phyloP scores from a whole-genome alignment of 495 filamentous ascomycete species.

The Lentithecium fluviatile region DNA sequence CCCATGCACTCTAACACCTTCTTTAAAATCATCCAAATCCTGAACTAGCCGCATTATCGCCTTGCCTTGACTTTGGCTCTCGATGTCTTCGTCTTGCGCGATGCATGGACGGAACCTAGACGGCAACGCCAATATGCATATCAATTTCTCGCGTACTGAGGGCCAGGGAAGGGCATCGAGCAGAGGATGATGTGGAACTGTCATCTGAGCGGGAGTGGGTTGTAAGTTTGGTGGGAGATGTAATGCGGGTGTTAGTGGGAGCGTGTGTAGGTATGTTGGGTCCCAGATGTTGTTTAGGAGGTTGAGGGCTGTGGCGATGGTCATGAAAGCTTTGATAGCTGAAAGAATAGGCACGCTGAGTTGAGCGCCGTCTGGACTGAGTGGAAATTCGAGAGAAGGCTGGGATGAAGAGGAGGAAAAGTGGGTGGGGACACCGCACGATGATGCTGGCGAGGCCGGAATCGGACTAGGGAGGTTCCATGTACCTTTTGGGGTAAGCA shows the following conservation, averaged over 20 bases:
- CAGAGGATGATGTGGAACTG: constrained; percentile 52
- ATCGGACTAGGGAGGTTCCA: not conserved
- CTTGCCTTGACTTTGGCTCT: constrained; percentile 15
- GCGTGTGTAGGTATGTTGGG: constrained; percentile 25
- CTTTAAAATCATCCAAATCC: constrained; percentile 51
- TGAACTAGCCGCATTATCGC: constrained; percentile 46
- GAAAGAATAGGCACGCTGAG: constrained; percentile 23
- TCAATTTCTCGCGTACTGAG: constrained; percentile 47
- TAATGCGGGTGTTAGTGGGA: constrained; percentile 27
- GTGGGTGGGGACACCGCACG: not conserved
- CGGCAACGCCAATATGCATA: constrained; percentile 47
- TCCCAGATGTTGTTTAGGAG: constrained; percentile 16
- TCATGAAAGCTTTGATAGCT: constrained; percentile 12
- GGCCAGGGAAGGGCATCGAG: constrained; percentile 55
- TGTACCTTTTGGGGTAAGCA: not conserved
- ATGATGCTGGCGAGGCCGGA: not conserved
- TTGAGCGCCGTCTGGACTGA: constrained; percentile 13
- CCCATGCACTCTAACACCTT: constrained; percentile 47
- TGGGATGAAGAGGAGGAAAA: not conserved
- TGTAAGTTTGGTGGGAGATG: constrained; percentile 28
- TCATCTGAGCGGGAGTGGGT: constrained; percentile 32
- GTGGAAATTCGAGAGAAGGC: constrained; percentile 14
- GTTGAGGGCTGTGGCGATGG: constrained; percentile 29
- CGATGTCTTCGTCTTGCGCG: constrained; percentile 38
- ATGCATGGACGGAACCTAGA: constrained; percentile 42